Evolutionary conservation across 2,329 filamentous ascomycete species (phyloP).

Genomic region (Neopestalotiopsis sp.): DNA sequence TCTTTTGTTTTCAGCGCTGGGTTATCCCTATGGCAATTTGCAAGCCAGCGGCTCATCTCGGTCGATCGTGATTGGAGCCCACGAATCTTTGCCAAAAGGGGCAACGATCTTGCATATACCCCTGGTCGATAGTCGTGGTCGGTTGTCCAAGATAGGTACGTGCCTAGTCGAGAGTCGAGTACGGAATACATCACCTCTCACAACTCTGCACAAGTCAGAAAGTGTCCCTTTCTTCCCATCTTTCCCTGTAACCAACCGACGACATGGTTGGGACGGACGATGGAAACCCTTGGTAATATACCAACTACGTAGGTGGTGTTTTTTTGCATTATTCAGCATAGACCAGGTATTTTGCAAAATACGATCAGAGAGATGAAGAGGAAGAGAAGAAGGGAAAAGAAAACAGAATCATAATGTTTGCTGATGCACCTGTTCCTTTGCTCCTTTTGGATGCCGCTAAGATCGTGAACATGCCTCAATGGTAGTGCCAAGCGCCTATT

Average conservation of each 20-base stretch:
- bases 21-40: conserved; percentile 8
- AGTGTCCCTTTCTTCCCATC: neutral
- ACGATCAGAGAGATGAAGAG: too few relatives aligned
- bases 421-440: too few relatives aligned
- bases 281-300: neutral
- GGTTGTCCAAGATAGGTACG: conserved; percentile 13
- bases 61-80: conserved; percentile 13
- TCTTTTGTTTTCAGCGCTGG: neutral
- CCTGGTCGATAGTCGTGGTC: conserved; percentile 7
- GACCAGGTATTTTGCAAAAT: neutral
- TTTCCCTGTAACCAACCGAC: too few relatives aligned
- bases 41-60: conserved; percentile 4
- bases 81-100: conserved; percentile 17
- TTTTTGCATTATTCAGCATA: neutral
- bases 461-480: too few relatives aligned
- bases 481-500: too few relatives aligned
- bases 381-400: too few relatives aligned
- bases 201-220: neutral
- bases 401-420: too few relatives aligned
- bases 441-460: too few relatives aligned
- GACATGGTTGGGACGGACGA: neutral
- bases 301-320: neutral
- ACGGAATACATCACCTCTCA: too few relatives aligned
- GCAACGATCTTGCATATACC: conserved; percentile 8
- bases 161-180: too few relatives aligned